Base-by-base conservation (phyloP, 495 filamentous ascomycete species). In the Aspergillus ellipticus region DNA sequence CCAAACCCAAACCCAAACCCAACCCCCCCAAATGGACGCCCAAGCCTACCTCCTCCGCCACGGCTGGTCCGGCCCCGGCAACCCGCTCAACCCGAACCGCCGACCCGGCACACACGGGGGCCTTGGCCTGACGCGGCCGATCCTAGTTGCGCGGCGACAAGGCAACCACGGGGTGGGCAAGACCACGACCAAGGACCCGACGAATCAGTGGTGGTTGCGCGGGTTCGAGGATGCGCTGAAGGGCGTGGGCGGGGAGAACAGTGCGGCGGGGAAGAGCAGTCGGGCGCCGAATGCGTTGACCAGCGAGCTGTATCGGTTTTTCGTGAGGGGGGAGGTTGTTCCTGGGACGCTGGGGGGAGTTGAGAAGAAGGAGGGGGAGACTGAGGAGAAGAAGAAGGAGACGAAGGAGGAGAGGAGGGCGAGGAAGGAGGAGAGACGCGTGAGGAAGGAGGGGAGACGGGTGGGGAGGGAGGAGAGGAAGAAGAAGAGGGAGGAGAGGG, bases 151-250 rank as follows among this genome's bases (percentile, higher is more conserved):
- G 15, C 83, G 82, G 51, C 89, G 89, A 68, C 69, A 79, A 29
- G 85, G 89, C 69, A 84, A 82, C 53, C 74, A 83, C 56, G 89
- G 89, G 26, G 72, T 93, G 4, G 89, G 89, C 51, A 85, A 84
- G 66, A 84, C 82, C 61, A 73, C 76, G n/a, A 85, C 85, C 48
- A 78, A 79, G 43, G 78, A 81, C 61, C 66, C 67, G 15, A 87
- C 83, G 42, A 83, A 81, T 59, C 86, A 89, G 59, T 93, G 89
- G 89, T 92, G 89, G 89, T 69, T 90, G 54, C 80, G 85, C 45
- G 89, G 88, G 42, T 91, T 92, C 62, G 89, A 93, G 72, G 82
- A 87, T 65, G 85, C 85, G 24, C 72, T 93, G 56, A 86, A 89
- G 66, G 85, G 85, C 3, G 73, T 90, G 0, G 75, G 73, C 10